These are phyloP conservation scores for Vigna unguiculata DNA, from an alignment of 306 rosid genomes.

Conservation along the genomic window DNA sequence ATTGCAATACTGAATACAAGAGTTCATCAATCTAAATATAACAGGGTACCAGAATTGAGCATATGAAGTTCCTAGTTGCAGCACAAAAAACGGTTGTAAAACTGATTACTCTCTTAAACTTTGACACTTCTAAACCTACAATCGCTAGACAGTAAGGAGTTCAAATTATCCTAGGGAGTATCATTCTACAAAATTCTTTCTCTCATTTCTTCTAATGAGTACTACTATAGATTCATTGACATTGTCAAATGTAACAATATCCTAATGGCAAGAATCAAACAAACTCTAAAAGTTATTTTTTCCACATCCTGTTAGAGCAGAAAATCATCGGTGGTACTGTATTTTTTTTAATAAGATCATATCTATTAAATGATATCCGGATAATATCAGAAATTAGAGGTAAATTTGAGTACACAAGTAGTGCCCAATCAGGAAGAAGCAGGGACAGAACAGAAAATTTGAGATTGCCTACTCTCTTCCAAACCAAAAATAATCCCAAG, in stretches of 20 bases:
- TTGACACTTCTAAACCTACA: background rate
- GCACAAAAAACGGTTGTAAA: background rate
- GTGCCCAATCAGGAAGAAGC: background rate
- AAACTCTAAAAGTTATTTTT: background rate
- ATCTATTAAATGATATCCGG: background rate
- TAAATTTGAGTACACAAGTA: background rate
- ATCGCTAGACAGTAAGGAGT: background rate
- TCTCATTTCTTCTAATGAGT: background rate
- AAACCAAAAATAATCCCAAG: background rate
- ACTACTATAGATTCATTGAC: background rate
- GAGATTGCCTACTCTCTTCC: background rate
- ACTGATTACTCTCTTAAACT: too few relatives aligned
- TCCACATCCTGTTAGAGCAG: background rate
- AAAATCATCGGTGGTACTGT: background rate
- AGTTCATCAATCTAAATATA: background rate
- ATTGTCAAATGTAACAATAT: background rate
- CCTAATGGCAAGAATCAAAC: background rate
- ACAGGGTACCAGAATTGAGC: background rate
- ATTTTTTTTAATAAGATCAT: too few relatives aligned
- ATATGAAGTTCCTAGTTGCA: conserved; percentile 8
- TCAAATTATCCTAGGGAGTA: conserved; percentile 1
- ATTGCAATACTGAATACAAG: background rate
- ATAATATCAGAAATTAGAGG: background rate
- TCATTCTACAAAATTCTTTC: background rate
- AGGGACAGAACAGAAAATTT: background rate